Conservation (phyloP, 257 asterid species). For the Sherardia arvensis region DNA sequence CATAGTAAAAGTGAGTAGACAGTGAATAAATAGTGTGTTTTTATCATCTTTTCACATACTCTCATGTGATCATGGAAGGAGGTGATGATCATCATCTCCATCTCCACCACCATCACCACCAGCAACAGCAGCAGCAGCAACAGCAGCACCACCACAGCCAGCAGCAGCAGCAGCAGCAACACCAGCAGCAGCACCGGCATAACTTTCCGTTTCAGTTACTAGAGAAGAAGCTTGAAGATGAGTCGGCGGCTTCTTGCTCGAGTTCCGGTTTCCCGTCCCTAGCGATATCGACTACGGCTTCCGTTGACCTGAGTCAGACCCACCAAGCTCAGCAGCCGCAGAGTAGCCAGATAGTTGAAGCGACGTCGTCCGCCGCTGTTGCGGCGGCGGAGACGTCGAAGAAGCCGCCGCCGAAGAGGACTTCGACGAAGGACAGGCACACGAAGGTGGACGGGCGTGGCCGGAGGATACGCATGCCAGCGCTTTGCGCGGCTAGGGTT, state of each 20-base stretch:
- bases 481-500: conserved; percentile 93
- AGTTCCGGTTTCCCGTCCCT: conserved; percentile 31
- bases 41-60: not conserved
- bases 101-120: conserved; percentile 40
- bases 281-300: conserved; percentile 19
- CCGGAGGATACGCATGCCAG: conserved; percentile 95
- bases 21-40: not conserved
- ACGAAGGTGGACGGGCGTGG: conserved; percentile 93
- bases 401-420: conserved; percentile 63
- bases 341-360: conserved; percentile 18
- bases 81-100: conserved; percentile 68
- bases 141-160: conserved; percentile 26
- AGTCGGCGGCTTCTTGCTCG: conserved; percentile 23
- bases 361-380: conserved; percentile 6
- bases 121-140: conserved; percentile 23
- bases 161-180: conserved; percentile 29
- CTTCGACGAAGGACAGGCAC: conserved; percentile 86
- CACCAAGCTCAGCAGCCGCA: conserved; percentile 20
- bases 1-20: not conserved
- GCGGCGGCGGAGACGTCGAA: conserved; percentile 38
- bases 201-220: conserved; percentile 82
- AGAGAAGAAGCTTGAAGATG: conserved; percentile 57
- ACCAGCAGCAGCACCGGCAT: conserved; percentile 37
- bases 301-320: conserved; percentile 5
- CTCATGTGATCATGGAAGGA: conserved; percentile 82